These are phyloP conservation scores for Trametes gibbosa DNA, from an alignment of 768 basidiomycete genomes.

Conservation along the genomic window DNA sequence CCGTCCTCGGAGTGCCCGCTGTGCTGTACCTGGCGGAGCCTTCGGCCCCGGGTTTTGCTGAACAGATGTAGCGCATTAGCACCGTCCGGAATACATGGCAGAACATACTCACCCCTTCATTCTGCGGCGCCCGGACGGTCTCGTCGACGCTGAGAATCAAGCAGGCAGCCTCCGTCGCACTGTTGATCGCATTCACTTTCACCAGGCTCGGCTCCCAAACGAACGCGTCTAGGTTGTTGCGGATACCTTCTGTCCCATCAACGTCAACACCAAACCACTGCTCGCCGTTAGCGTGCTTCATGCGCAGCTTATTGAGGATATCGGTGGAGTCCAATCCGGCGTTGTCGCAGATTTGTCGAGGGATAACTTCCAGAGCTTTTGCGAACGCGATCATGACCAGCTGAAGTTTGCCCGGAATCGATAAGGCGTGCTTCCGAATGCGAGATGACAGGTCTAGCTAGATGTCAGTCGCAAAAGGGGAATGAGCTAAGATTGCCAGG, in stretches of 20 bases:
- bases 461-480: background rate
- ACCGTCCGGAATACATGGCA: background rate
- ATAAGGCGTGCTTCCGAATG: slow-evolving; percentile 85
- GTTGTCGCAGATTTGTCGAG: slow-evolving; percentile 97
- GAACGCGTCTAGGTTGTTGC: slow-evolving; percentile 96
- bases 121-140: slow-evolving; percentile 94
- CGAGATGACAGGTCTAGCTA: slow-evolving; percentile 98
- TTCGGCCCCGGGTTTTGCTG: slow-evolving; percentile 82
- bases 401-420: slow-evolving; percentile 94
- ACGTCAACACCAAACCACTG: slow-evolving; percentile 95
- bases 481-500: background rate
- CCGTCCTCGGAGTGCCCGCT: slow-evolving; percentile 80
- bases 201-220: slow-evolving; percentile 98
- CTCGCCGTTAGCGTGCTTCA: slow-evolving; percentile 89
- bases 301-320: slow-evolving; percentile 93
- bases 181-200: slow-evolving; percentile 92
- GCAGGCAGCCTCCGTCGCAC: slow-evolving; percentile 95
- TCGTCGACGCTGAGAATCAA: slow-evolving; percentile 96
- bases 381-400: slow-evolving; percentile 94
- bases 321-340: slow-evolving; percentile 98
- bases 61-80: background rate
- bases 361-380: slow-evolving; percentile 95
- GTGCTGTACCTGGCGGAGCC: slow-evolving; percentile 89
- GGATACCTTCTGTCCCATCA: slow-evolving; percentile 82
- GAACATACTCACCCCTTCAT: slow-evolving; percentile 68